Evolutionary conservation across 1,284 basidiomycete genomes (phyloP), one percentile per base, ranked within the genome.

Genomic region (Trichosporon asahii): DNA sequence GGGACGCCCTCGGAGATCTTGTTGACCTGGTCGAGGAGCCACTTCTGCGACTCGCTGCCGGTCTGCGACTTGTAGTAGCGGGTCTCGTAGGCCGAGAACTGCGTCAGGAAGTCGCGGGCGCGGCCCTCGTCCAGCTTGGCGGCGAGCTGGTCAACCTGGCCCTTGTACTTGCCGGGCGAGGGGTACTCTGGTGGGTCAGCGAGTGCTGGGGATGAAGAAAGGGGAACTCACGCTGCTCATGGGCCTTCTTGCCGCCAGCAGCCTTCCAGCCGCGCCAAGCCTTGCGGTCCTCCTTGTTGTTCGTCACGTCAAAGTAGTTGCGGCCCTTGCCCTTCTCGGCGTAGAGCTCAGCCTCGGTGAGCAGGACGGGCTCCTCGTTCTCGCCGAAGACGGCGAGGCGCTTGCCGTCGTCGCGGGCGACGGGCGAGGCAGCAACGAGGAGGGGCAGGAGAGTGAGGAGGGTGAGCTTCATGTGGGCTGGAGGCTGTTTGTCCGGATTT

Each of bases 371-470:
- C 27, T 61, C 57, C 57, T 61, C 57, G 15, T 61, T 23, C 21
- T 29, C 27, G 29, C 15, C 57, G 27, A 61, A 61, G 8, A 61
- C 29, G 18, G 57, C 57, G 57, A 61, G 57, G 21, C 57, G 57
- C 57, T 61, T 21, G 27, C 23, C 57, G 15, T 15, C 57, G 18
- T 61, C 57, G 29, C 57, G 57, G 57, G 57, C 57, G 9, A 31
- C 29, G 23, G 57, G 57, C 18, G 57, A 29, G 18, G 57, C 57
- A 2, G 15, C 57, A 33, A n/a, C 57, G 29, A 61, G 57, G 15
- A 61, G 57, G 57, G 57, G 57, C 8, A 61, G 18, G 57, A 61
- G 57, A 31, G 29, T n/a, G 57, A 61, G 29, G 57, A 61, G 57
- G 18, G 27, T 8, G 57, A 61, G 29, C 57, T 61, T 61, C 57